These are phyloP conservation scores for Trichocladium uniseriatum DNA, from an alignment of 495 filamentous ascomycete species.

Conservation along the genomic window DNA sequence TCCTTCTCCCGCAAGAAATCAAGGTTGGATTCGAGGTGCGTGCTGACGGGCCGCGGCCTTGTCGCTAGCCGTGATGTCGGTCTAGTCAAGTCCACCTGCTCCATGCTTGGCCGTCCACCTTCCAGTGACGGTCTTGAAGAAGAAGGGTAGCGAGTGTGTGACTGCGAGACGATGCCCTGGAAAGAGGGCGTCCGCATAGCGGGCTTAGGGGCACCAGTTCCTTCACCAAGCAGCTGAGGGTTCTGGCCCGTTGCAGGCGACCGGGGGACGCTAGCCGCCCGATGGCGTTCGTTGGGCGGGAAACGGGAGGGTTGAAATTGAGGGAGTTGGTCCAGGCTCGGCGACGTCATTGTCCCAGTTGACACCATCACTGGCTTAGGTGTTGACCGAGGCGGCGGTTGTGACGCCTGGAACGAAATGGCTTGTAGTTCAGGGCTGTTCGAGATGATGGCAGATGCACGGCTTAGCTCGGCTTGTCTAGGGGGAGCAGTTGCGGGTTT, in stretches of 20 bases:
- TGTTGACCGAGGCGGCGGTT: constrained; percentile 44
- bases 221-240: constrained; percentile 25
- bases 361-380: constrained; percentile 73
- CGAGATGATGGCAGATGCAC: constrained; percentile 44
- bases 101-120: constrained; percentile 54
- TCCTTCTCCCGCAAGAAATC: constrained; percentile 64
- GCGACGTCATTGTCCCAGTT: constrained; percentile 82
- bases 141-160: constrained; percentile 39
- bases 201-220: constrained; percentile 13
- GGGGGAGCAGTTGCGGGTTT: constrained; percentile 32
- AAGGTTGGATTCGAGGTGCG: constrained; percentile 69
- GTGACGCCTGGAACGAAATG: constrained; percentile 38
- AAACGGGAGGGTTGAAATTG: constrained; percentile 38
- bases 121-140: constrained; percentile 79
- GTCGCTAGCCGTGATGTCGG: constrained; percentile 16
- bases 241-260: constrained; percentile 30
- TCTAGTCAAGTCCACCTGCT: constrained; percentile 45
- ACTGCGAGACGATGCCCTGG: constrained; percentile 39
- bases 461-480: constrained; percentile 36
- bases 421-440: constrained; percentile 45
- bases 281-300: constrained; percentile 45
- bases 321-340: constrained; percentile 45
- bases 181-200: constrained; percentile 34
- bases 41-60: constrained; percentile 42
- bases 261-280: constrained; percentile 46